Conservation (phyloP, 2,329 filamentous ascomycete genomes). For the Aspergillus calidoustus region DNA sequence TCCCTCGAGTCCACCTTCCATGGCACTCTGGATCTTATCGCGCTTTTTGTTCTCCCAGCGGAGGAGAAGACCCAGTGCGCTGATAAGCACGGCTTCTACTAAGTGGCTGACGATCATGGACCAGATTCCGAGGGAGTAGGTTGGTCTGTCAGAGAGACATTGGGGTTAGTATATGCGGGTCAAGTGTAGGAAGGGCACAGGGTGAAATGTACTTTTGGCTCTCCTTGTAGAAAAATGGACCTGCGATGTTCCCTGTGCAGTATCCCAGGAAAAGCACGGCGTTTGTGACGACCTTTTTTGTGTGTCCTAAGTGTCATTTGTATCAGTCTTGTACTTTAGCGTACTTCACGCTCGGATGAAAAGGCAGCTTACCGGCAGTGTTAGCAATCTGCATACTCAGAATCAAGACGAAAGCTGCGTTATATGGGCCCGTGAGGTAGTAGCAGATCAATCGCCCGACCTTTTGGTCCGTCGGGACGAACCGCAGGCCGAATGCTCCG, state of each 20-base stretch:
- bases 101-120: constrained; percentile 61
- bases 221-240: constrained; percentile 66
- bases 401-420: constrained; percentile 58
- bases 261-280: constrained; percentile 64
- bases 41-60: constrained; percentile 55
- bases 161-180: neutral
- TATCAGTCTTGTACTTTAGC: neutral
- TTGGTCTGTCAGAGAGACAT: constrained; percentile 38
- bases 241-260: constrained; percentile 64
- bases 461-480: constrained; percentile 55
- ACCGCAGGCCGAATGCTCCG: constrained; percentile 62
- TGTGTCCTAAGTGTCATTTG: constrained; percentile 52
- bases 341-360: neutral
- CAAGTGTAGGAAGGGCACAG: neutral
- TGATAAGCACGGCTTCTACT: constrained; percentile 55
- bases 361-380: constrained; percentile 42
- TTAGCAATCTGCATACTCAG: constrained; percentile 51
- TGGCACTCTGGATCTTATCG: constrained; percentile 53
- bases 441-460: constrained; percentile 64
- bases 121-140: constrained; percentile 59
- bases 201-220: constrained; percentile 47
- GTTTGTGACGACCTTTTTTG: constrained; percentile 68
- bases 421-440: constrained; percentile 60
- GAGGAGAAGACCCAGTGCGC: constrained; percentile 52
- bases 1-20: constrained; percentile 52